phyloP scores from a whole-genome alignment of 108 stramenopile species.

The Nitzschia inconspicua region DNA sequence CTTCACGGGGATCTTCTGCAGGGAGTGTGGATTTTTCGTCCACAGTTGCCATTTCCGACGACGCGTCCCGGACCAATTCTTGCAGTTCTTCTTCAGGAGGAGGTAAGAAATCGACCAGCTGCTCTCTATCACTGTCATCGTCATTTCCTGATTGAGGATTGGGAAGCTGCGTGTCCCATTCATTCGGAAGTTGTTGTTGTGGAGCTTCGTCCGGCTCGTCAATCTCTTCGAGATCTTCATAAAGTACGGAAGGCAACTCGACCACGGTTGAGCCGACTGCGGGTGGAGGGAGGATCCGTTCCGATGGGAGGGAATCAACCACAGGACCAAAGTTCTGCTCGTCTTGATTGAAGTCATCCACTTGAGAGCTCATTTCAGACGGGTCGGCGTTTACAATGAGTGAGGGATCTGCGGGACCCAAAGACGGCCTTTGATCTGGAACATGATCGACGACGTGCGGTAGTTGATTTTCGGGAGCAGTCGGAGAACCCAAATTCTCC shows the following conservation, averaged over 20 bases:
- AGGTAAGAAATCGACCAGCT: constrained; percentile 29
- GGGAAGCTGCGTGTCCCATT: constrained; percentile 27
- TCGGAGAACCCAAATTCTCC: constrained; percentile 16
- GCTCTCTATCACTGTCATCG: constrained; percentile 15
- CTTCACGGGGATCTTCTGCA: constrained; percentile 37
- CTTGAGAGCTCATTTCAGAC: constrained; percentile 44
- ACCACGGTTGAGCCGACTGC: constrained; percentile 45
- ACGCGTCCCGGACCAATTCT: constrained; percentile 18
- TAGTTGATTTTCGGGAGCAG: too few species aligned
- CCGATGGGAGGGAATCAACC: constrained; percentile 36
- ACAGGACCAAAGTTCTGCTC: constrained; percentile 44
- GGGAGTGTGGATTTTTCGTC: constrained; percentile 33
- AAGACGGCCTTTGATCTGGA: constrained; percentile 29
- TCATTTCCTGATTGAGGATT: constrained; percentile 49
- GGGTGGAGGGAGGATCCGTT: constrained; percentile 4
- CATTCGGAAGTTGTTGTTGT: constrained; percentile 11
- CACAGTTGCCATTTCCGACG: constrained; percentile 41
- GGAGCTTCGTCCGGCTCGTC: constrained; percentile 24
- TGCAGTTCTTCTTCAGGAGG: constrained; percentile 13
- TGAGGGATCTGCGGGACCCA: constrained; percentile 33
- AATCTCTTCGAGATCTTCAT: constrained; percentile 35
- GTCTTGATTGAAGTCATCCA: constrained; percentile 41
- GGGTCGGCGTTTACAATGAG: constrained; percentile 42
- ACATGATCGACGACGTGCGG: constrained; percentile 52
- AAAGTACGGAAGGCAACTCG: constrained; percentile 31